Evolutionary conservation across 371 early-diverging fungal genomes (phyloP), one percentile per base, ranked within the genome.

Genomic region (Blakeslea trispora): DNA sequence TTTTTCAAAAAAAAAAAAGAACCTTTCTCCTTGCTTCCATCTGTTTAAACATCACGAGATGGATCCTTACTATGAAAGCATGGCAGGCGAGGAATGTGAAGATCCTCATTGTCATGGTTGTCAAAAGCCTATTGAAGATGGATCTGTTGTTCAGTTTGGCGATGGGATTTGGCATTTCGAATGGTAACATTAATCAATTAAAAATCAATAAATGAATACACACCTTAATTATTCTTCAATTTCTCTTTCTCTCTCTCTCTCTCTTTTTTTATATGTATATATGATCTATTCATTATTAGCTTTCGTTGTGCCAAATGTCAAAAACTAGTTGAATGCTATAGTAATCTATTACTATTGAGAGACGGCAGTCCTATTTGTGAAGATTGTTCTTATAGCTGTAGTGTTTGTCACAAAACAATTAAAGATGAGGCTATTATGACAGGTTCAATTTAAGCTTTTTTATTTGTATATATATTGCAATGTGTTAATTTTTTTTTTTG

Each of bases 361-460:
- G 91, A 92, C 59, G 91, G 91, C 17, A 86, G 86, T 53, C 91
- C 92, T 11, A 85, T 94, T 45, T 93, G 95, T 59, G 89, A 88
- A 58, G 86, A 92, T 53, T 94, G 95, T 67, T 91, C 91, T 18
- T 93, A 92, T 63, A 84, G 83, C 57, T 94, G 95, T 68, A 82
- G 85, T 59, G 74, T 84, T 22, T 95, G 95, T 69, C 79, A 77
- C 49, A 75, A 88, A 57, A 87, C 90, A 14, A 95, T 95, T 49
- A 84, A 84, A 18, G 93, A 92, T 58, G 94, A 93, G 66, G 94
- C 94, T 42, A 90, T 93, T 49, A 90, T 91, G 76, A 95, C 94
- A 41, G 90, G 89, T 81, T 70, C 14, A 21, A 35, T 19, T 13
- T 45, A 49, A 55, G 31, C 44, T 37, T 28, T 23, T 10, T 18